Percentiles rank a stretch among this genome's conserved stretches.
phyloP scores from a whole-genome alignment of 2,329 filamentous ascomycete genomes.

The Calonectria pauciramosa region DNA sequence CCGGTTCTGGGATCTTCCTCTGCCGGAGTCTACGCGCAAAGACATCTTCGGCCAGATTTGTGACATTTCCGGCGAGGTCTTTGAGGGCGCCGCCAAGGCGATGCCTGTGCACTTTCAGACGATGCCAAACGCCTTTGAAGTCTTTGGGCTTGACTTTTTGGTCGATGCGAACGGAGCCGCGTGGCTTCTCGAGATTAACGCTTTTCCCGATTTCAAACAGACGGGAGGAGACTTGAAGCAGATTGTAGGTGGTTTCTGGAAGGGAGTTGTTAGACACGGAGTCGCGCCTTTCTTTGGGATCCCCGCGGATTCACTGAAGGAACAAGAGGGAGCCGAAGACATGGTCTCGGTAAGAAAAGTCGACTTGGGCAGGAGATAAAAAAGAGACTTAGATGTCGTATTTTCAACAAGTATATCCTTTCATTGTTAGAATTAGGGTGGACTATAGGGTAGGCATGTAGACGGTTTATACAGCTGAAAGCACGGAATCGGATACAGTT shows the following conservation, averaged over 20 bases:
- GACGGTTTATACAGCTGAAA: not conserved
- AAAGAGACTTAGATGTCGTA: not conserved
- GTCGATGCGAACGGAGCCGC: slow-evolving; percentile 75
- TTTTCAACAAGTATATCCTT: not conserved
- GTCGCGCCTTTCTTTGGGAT: slow-evolving; percentile 76
- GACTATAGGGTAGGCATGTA: slow-evolving; percentile 4
- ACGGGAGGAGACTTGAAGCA: slow-evolving; percentile 84
- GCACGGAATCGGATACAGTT: not conserved
- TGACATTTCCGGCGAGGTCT: slow-evolving; percentile 79
- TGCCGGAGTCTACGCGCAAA: slow-evolving; percentile 66
- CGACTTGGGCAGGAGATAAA: slow-evolving; percentile 63
- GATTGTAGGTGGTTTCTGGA: slow-evolving; percentile 83
- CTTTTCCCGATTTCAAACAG: slow-evolving; percentile 96
- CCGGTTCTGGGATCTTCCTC: slow-evolving; percentile 78
- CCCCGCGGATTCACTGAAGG: slow-evolving; percentile 37
- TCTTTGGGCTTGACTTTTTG: slow-evolving; percentile 93
- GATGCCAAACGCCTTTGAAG: slow-evolving; percentile 88
- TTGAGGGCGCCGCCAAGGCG: slow-evolving; percentile 85
- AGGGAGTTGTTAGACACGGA: slow-evolving; percentile 76
- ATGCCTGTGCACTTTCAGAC: slow-evolving; percentile 96
- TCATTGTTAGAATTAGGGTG: not conserved
- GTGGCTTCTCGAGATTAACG: slow-evolving; percentile 93
- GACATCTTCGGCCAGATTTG: slow-evolving; percentile 82
- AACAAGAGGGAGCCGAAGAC: slow-evolving; percentile 49
- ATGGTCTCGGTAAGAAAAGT: slow-evolving; percentile 68